phyloP scores from a whole-genome alignment of 2,329 filamentous ascomycete genomes.

The Juglanconis oblonga region DNA sequence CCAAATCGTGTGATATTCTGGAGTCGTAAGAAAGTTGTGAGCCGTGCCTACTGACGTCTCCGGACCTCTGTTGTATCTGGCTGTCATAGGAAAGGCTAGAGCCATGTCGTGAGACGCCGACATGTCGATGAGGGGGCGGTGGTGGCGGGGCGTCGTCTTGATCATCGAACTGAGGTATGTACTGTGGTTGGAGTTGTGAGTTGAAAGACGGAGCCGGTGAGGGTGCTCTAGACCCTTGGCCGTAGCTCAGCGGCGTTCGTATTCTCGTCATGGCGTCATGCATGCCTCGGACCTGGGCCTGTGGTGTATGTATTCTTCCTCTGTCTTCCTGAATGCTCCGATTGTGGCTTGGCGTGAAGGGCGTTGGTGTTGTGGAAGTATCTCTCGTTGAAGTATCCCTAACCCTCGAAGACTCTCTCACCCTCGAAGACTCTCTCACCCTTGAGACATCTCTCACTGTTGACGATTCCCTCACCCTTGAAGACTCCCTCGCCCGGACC shows the following conservation, averaged over 20 bases:
- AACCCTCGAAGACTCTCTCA: background rate
- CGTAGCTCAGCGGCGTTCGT: constrained; percentile 28
- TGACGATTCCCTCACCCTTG: constrained; percentile 16
- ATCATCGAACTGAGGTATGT: constrained; percentile 28
- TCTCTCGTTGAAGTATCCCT: constrained; percentile 12
- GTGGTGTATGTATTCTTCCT: constrained; percentile 24
- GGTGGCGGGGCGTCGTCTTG: constrained; percentile 71
- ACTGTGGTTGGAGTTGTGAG: constrained; percentile 25
- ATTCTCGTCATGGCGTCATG: constrained; percentile 25
- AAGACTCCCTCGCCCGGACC: constrained; percentile 38
- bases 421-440: background rate
- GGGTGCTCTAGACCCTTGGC: constrained; percentile 32
- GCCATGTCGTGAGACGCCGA: constrained; percentile 22
- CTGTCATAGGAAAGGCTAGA: constrained; percentile 21
- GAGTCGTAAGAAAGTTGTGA: constrained; percentile 17
- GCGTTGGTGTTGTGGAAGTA: background rate
- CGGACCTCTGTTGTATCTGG: constrained; percentile 12
- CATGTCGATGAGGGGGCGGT: constrained; percentile 77
- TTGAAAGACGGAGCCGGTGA: constrained; percentile 37
- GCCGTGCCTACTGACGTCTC: constrained; percentile 16
- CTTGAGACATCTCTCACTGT: background rate
- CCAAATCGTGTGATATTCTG: constrained; percentile 12
- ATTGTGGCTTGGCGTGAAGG: constrained; percentile 5
- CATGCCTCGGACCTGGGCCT: constrained; percentile 14
- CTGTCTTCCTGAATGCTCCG: constrained; percentile 23